Conservation (phyloP, 805 yeast species). For the Scheffersomyces coipomensis region DNA sequence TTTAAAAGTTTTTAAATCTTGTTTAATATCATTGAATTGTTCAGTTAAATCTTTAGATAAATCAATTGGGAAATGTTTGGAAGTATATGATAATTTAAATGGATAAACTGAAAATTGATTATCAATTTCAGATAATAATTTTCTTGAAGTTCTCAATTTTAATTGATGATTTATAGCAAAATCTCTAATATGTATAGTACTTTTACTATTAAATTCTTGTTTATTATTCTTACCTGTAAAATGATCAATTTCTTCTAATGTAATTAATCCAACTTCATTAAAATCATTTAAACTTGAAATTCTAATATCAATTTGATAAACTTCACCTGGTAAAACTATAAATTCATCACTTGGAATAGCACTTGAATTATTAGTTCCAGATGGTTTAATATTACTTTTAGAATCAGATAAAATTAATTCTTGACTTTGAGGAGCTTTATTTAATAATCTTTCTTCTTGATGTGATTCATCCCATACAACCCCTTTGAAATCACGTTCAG, state of each 20-base stretch:
- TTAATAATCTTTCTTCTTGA: conserved; percentile 62
- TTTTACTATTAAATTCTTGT: conserved; percentile 53
- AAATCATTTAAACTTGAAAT: conserved; percentile 65
- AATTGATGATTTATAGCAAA: conserved; percentile 78
- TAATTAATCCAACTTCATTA: conserved; percentile 62
- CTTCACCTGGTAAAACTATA: conserved; percentile 75
- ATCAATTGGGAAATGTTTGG: conserved; percentile 60
- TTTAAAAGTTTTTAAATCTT: conserved; percentile 60
- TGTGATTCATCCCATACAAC: conserved; percentile 84
- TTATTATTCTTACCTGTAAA: conserved; percentile 62
- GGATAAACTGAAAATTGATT: conserved; percentile 82
- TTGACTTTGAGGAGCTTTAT: conserved; percentile 28
- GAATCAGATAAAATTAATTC: conserved; percentile 11
- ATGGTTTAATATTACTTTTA: conserved; percentile 4
- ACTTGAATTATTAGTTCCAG: conserved; percentile 27
- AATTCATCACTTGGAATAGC: conserved; percentile 80
- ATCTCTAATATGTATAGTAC: conserved; percentile 81
- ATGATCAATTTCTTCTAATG: conserved; percentile 65
- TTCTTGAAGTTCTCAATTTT: conserved; percentile 72
- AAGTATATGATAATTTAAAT: conserved; percentile 76
- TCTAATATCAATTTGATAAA: conserved; percentile 77
- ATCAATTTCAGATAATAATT: conserved; percentile 68
- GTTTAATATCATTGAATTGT: conserved; percentile 45
- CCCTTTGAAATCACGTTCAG: conserved; percentile 90
- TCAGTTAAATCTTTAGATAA: conserved; percentile 21